Evolutionary conservation across 2,329 filamentous ascomycete species (phyloP).

Genomic region (Colletotrichum filicis): DNA sequence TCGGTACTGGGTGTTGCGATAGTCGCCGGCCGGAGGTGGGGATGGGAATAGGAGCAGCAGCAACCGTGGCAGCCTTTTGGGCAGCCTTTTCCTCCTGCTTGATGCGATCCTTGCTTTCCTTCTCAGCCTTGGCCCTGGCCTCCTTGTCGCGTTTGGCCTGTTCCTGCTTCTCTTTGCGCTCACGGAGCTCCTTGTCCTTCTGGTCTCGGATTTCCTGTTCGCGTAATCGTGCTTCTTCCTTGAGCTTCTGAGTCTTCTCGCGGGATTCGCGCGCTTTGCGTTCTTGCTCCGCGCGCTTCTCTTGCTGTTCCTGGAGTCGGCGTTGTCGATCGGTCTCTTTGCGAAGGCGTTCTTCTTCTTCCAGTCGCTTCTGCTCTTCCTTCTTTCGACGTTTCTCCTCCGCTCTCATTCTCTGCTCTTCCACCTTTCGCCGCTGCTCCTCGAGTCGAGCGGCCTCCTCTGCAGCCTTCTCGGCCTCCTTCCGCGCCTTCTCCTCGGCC

Average conservation of each 20-base stretch:
- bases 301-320: conserved; percentile 84
- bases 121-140: conserved; percentile 43
- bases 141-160: conserved; percentile 68
- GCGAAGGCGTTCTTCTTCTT: conserved; percentile 85
- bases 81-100: conserved; percentile 54
- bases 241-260: conserved; percentile 82
- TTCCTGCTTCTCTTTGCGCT: conserved; percentile 69
- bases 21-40: conserved; percentile 52
- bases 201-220: conserved; percentile 83
- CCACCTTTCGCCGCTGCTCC: conserved; percentile 80
- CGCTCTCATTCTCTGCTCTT: conserved; percentile 83
- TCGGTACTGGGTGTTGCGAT: conserved; percentile 51
- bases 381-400: conserved; percentile 94
- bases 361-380: conserved; percentile 88
- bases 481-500: conserved; percentile 90
- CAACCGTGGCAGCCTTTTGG: conserved; percentile 51
- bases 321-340: conserved; percentile 89
- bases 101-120: conserved; percentile 52
- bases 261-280: conserved; percentile 74
- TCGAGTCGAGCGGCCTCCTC: conserved; percentile 83
- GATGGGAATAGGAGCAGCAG: conserved; percentile 50
- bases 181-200: conserved; percentile 68
- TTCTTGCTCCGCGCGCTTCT: conserved; percentile 86
- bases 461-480: conserved; percentile 88
- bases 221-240: conserved; percentile 82